Base-by-base conservation (phyloP, 495 filamentous ascomycete genomes). In the Neurospora tetraspora region DNA sequence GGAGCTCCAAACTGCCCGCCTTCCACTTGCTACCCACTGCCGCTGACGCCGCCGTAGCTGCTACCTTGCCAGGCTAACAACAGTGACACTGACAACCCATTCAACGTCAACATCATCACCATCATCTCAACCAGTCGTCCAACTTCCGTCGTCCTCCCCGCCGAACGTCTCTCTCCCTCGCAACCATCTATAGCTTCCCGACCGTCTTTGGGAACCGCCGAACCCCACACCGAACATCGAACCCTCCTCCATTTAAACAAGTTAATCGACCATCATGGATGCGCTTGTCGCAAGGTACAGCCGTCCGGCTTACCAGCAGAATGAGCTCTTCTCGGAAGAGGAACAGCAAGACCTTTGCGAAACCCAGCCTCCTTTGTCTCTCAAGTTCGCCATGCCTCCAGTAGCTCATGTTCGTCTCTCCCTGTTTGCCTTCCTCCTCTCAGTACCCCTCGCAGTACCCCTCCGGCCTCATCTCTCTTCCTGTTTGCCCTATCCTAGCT, bases 381-480 rank as follows among this genome's bases (percentile, higher is more conserved):
- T 97, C 75, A 94, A 92, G 81, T 99, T 99, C 82, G 89, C 91
- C 76, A 90, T 99, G 81, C 96, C 96, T 71, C 95, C 96, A n/a
- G 89, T 98, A 82, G 89, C 92, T 73, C 92, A 96, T 79, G 94
- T 98, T 85, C 81, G 90, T 80, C 61, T 45, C 53, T 47, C 38
- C 37, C 45, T 69, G 39, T 38, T 70, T 61, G 36, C 39, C 31
- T 59, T 36, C 71, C 36, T 14, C 43, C 16, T 16, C 53, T 70
- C 34, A 10, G 11, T 47, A 18, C 3, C 37, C 39, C 27, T 70
- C 31, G 0, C 12, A 37, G 31, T 71, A 47, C 65, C 34, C 38
- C 38, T 20, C 38, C 23, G 34, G 39, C 36, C 34, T 6, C 20
- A 18, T 53, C 20, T n/a, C 45, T 53, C 45, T 37, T 42, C 36